Conservation (phyloP, 164 flowering plant species). For the Berberis thunbergii region DNA sequence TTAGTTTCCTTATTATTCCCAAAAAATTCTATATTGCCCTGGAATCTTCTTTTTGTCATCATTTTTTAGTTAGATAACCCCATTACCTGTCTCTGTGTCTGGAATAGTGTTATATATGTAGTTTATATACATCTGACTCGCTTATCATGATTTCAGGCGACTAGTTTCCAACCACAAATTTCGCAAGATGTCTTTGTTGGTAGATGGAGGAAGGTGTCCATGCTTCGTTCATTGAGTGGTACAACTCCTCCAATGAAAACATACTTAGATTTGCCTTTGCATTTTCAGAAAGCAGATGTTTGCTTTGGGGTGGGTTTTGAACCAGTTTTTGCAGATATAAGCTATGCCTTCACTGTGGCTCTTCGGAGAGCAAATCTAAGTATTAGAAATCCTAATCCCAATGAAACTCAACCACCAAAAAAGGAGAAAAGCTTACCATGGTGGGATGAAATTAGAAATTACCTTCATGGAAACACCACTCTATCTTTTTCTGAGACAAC, state of each 20-base stretch:
- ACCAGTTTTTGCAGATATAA: conserved; percentile 83
- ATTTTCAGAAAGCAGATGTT: conserved; percentile 71
- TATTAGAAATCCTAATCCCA: conserved; percentile 25
- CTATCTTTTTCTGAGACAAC: conserved; percentile 52
- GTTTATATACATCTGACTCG: not conserved
- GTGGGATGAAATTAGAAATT: conserved; percentile 98
- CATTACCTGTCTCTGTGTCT: too few relatives aligned
- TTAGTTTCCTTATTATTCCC: too few relatives aligned
- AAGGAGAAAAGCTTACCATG: conserved; percentile 94
- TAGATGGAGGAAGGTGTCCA: conserved; percentile 82
- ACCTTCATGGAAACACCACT: conserved; percentile 71
- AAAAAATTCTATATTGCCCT: too few relatives aligned
- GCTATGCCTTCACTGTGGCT: conserved; percentile 97
- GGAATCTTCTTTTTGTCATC: too few relatives aligned
- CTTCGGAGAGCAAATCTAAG: conserved; percentile 93
- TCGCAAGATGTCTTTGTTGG: conserved; percentile 83
- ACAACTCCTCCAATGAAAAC: conserved; percentile 96
- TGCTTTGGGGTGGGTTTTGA: conserved; percentile 92
- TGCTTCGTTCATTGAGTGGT: conserved; percentile 94
- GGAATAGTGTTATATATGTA: too few relatives aligned
- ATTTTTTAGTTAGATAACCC: too few relatives aligned
- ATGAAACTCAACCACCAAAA: conserved; percentile 51
- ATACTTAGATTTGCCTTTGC: conserved; percentile 65
- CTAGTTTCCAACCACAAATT: conserved; percentile 91
- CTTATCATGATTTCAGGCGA: conserved; percentile 58